Evolutionary conservation across 208 protist species (phyloP).

Genomic region (Lotmaria passim): DNA sequence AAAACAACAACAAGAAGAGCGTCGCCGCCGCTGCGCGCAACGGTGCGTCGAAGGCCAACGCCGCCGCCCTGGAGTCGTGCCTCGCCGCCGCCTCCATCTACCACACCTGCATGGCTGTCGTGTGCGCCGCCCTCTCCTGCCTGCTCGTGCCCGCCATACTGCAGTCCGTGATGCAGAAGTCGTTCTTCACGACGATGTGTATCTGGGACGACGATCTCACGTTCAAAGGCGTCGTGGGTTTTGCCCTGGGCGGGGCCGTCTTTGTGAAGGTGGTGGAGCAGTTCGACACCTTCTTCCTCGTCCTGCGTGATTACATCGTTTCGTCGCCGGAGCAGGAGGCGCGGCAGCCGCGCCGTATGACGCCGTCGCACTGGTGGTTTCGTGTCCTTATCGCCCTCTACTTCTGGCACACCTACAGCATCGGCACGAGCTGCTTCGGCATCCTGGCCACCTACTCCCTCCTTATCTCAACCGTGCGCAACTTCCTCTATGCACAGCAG

Average conservation of each 20-base stretch:
- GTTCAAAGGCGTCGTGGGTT: slow-evolving; percentile 46
- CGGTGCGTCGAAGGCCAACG: slow-evolving; percentile 8
- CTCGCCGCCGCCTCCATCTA: slow-evolving; percentile 38
- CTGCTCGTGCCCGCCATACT: slow-evolving; percentile 41
- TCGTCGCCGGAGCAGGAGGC: slow-evolving; percentile 18
- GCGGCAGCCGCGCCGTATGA: slow-evolving; percentile 29
- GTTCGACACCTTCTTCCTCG: slow-evolving; percentile 77
- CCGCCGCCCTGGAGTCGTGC: slow-evolving; percentile 29
- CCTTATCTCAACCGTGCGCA: slow-evolving; percentile 34
- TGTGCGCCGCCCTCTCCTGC: slow-evolving; percentile 34
- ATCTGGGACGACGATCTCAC: slow-evolving; percentile 43
- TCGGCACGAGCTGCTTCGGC: slow-evolving; percentile 44
- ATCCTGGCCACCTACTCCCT: slow-evolving; percentile 38
- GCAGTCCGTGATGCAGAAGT: slow-evolving; percentile 17
- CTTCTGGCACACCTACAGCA: slow-evolving; percentile 60
- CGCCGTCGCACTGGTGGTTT: slow-evolving; percentile 50
- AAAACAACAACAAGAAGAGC: slow-evolving; percentile 11
- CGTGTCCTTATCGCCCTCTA: slow-evolving; percentile 39
- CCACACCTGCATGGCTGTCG: slow-evolving; percentile 43
- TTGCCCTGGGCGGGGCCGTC: slow-evolving; percentile 61
- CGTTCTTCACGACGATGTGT: slow-evolving; percentile 43
- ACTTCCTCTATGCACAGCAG: slow-evolving; percentile 27
- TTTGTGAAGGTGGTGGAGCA: slow-evolving; percentile 75
- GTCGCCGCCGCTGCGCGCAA: not conserved
- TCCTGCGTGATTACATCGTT: slow-evolving; percentile 65